Evolutionary conservation across 371 early-diverging fungal species (phyloP).

Genomic region (Dinochytrium kinnereticum): DNA sequence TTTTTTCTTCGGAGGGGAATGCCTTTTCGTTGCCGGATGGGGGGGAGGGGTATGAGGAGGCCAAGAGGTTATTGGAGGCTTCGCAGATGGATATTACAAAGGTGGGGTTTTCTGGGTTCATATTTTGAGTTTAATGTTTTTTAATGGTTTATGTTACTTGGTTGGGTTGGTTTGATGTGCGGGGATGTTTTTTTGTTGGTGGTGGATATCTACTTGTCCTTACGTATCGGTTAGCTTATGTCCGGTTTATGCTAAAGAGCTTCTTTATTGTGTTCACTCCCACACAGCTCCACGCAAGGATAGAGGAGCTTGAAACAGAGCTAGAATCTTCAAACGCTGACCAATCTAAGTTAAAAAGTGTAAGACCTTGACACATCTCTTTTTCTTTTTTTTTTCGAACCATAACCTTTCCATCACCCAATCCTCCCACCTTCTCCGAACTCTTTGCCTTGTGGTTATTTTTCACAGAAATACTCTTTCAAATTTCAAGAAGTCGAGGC

Average conservation of each 20-base stretch:
- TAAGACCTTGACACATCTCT: not conserved
- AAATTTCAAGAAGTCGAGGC: constrained; percentile 5
- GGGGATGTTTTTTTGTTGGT: too few relatives aligned
- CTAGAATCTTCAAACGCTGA: not conserved
- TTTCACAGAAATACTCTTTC: constrained; percentile 6
- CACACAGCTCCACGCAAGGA: constrained; percentile 1
- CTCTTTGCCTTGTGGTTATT: too few relatives aligned
- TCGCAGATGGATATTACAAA: constrained; percentile 3
- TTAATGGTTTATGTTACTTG: too few relatives aligned
- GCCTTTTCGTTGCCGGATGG: not conserved
- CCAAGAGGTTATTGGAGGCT: not conserved
- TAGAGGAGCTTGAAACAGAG: constrained; percentile 6
- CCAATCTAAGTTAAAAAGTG: not conserved
- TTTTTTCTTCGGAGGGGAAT: not conserved
- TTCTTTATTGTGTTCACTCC: not conserved
- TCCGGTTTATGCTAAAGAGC: not conserved
- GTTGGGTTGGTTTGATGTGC: too few relatives aligned
- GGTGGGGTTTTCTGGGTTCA: too few relatives aligned
- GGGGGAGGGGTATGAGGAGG: not conserved
- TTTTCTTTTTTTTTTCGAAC: constrained; percentile 1
- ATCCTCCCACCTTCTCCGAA: too few relatives aligned
- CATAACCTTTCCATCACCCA: too few relatives aligned
- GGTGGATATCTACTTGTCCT: too few relatives aligned
- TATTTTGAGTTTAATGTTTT: too few relatives aligned
- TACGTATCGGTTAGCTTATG: too few relatives aligned